phyloP scores from a whole-genome alignment of 31 red algal genomes.

The Asparagopsis taxiformis region DNA sequence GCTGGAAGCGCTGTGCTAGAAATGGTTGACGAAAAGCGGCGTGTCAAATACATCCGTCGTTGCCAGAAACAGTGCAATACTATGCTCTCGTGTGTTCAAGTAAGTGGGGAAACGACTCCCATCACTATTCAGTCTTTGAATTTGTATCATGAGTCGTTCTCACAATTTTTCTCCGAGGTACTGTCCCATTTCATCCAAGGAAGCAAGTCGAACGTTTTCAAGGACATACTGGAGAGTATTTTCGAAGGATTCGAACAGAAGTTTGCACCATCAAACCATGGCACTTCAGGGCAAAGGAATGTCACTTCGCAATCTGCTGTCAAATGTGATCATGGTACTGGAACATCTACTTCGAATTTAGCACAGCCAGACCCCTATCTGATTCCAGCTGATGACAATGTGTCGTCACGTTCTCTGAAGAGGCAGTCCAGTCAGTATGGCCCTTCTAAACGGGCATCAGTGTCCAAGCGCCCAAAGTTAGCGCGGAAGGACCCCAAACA shows the following conservation, averaged over 20 bases:
- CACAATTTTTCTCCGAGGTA: neutral
- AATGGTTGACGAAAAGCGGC: neutral
- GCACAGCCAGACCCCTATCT: too few species aligned
- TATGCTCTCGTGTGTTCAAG: constrained; percentile 29
- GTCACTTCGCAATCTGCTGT: neutral
- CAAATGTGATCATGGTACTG: too few species aligned
- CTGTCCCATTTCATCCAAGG: neutral
- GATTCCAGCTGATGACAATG: neutral
- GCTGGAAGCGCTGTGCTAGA: neutral
- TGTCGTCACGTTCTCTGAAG: neutral
- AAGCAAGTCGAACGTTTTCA: neutral
- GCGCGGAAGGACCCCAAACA: neutral
- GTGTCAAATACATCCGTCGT: neutral
- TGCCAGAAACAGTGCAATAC: constrained; percentile 8
- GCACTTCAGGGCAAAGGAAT: neutral
- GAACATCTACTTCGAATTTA: too few species aligned
- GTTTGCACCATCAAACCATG: neutral
- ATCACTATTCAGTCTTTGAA: neutral
- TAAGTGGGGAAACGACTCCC: constrained; percentile 14
- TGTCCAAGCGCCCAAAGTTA: neutral
- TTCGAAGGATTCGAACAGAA: neutral
- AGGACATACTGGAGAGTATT: neutral
- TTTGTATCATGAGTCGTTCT: neutral
- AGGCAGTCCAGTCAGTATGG: neutral
- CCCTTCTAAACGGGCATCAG: too few species aligned